Conservation (phyloP, 495 filamentous ascomycete species). For the Entonaema liquescens region DNA sequence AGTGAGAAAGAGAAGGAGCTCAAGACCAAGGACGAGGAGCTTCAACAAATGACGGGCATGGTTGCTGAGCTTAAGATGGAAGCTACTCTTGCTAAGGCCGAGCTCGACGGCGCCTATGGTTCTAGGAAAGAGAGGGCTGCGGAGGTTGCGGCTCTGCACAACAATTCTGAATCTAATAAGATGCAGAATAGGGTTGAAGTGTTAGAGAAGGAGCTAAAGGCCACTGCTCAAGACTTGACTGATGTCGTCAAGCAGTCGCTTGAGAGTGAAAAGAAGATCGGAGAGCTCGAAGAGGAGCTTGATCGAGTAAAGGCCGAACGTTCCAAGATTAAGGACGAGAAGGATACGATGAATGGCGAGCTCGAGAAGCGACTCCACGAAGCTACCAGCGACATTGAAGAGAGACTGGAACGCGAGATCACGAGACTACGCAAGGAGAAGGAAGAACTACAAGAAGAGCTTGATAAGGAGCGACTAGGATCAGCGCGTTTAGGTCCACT, state of each 20-base stretch:
- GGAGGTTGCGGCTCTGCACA: conserved; percentile 72
- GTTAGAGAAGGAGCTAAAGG: conserved; percentile 81
- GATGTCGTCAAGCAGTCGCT: conserved; percentile 85
- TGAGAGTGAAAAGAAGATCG: conserved; percentile 83
- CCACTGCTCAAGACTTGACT: conserved; percentile 86
- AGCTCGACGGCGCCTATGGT: conserved; percentile 94
- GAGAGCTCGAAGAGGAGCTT: conserved; percentile 72
- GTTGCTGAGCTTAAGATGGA: conserved; percentile 89
- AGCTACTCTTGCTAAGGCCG: conserved; percentile 88
- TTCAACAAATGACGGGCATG: conserved; percentile 79
- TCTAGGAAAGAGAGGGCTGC: conserved; percentile 78
- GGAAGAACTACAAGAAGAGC: conserved; percentile 51
- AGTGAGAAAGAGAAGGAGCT: conserved; percentile 54
- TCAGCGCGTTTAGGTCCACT: conserved; percentile 24
- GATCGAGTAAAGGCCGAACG: conserved; percentile 49
- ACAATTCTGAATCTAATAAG: conserved; percentile 71
- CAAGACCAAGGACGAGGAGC: conserved; percentile 68
- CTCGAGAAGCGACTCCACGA: conserved; percentile 44
- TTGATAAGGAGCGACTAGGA: conserved; percentile 56
- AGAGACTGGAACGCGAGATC: conserved; percentile 49
- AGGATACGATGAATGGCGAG: conserved; percentile 43
- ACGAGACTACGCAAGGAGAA: conserved; percentile 45
- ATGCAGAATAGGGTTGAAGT: conserved; percentile 68
- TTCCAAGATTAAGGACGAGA: conserved; percentile 49
- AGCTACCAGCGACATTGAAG: conserved; percentile 39